Base-by-base conservation (phyloP, 306 rosid species). In the Ziziphus jujuba region DNA sequence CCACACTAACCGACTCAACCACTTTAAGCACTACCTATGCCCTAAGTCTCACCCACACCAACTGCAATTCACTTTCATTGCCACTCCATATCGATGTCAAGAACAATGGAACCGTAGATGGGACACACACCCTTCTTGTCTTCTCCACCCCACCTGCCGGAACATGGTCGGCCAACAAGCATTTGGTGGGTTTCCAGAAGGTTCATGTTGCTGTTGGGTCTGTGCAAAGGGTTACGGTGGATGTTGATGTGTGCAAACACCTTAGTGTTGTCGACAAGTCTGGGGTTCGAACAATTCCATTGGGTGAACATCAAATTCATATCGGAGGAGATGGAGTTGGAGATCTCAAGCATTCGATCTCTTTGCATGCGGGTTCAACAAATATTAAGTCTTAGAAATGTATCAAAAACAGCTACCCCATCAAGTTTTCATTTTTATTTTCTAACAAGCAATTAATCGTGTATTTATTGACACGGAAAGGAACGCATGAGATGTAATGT, bases 281-380 rank as follows among this genome's bases (percentile, higher is more conserved):
- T 67, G 99, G 97, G 40, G 53, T 82, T 75, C 83, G 83, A 79
- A 90, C 87, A 77, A 90, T 93, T 70, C 96, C 97, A 55, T 66
- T 75, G 6, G 99, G 97, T 47, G 53, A 84, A n/a, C 99, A 93
- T 52, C 80, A 73, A 20, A 77, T 93, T 47, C 85, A 87, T 4
- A 84, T 93, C 20, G 96, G 92, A 59, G 96, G 88, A 67, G 96
- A 92, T 68, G 33, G 88, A 67, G 96, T 90, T 68, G 33, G 33
- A 28, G 33, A 28, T 28, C 33, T 28, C 33, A 28, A 28, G 33
- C 33, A 28, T 28, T 28, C 33, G 33, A 4, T 28, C 33, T 1
- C 33, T 28, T 28, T 28, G 4, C 33, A 28, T 1, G 33, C 33
- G n/a, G n/a, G n/a, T n/a, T n/a, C n/a, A n/a, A n/a, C n/a, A n/a